Evolutionary conservation across 1,284 basidiomycete genomes (phyloP).

Genomic region (Rhodotorula sp.): DNA sequence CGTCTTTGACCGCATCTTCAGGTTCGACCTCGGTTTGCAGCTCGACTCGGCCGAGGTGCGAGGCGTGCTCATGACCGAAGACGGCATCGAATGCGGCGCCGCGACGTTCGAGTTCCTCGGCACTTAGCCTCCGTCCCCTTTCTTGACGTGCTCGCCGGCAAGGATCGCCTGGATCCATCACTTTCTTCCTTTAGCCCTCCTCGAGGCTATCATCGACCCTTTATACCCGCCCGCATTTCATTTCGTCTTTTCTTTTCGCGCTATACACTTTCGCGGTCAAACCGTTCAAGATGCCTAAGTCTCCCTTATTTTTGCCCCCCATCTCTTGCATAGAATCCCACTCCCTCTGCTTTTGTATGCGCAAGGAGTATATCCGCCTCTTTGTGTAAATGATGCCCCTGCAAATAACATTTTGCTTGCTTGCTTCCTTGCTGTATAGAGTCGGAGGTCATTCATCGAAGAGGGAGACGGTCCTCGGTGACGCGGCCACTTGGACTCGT

Average conservation of each 20-base stretch:
- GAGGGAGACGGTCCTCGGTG: neutral
- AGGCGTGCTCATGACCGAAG: conserved; percentile 41
- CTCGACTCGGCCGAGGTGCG: conserved; percentile 40
- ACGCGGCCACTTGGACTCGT: neutral
- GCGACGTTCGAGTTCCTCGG: conserved; percentile 39
- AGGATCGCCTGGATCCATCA: neutral
- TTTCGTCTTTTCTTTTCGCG: neutral
- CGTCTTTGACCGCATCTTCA: neutral
- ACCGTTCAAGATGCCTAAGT: no score
- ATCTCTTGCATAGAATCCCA: no score
- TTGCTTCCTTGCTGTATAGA: neutral
- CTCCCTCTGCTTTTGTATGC: no score
- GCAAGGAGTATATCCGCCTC: no score
- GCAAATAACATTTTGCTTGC: neutral
- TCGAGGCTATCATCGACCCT: neutral
- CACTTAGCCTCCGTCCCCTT: neutral
- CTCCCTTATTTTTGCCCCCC: no score
- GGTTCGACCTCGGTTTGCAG: conserved; percentile 35
- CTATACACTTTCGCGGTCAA: neutral
- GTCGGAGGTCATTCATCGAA: neutral
- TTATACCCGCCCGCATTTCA: neutral
- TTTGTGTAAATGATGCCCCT: no score
- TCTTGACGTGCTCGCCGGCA: neutral
- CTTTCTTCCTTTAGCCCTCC: neutral
- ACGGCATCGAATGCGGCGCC: conserved; percentile 37